phyloP scores from a whole-genome alignment of 2,329 filamentous ascomycete species.

The Fusarium armeniacum region DNA sequence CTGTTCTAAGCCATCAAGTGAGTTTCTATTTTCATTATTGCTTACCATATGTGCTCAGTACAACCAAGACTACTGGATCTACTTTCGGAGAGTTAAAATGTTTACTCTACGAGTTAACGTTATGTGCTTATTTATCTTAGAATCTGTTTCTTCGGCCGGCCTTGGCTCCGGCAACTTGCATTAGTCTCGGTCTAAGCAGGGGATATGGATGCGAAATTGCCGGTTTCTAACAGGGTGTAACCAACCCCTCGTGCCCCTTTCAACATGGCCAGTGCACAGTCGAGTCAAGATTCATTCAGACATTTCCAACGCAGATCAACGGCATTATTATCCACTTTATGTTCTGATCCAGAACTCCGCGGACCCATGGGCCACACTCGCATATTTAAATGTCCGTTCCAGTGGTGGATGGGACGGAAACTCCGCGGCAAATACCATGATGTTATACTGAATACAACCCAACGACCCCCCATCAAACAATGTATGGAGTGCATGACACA shows the following conservation, averaged over 20 bases:
- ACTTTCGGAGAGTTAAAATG: too few species aligned
- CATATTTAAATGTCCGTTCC: not conserved
- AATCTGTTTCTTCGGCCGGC: not conserved
- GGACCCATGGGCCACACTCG: not conserved
- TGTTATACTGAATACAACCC: not conserved
- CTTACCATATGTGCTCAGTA: too few species aligned
- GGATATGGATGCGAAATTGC: constrained; percentile 4
- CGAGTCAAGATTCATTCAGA: not conserved
- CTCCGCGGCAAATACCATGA: not conserved
- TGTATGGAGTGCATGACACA: not conserved
- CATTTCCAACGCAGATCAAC: not conserved
- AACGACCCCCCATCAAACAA: not conserved
- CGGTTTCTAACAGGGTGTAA: not conserved
- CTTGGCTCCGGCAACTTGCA: not conserved
- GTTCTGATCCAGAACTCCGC: not conserved
- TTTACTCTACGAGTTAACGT: too few species aligned
- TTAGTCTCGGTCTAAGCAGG: not conserved
- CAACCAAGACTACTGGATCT: too few species aligned
- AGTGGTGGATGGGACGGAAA: not conserved
- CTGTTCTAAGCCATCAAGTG: too few species aligned
- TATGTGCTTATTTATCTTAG: not conserved
- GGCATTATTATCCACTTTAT: not conserved
- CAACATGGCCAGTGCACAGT: not conserved
- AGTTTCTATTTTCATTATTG: too few species aligned
- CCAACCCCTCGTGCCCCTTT: not conserved